Conservation (phyloP, 2,329 filamentous ascomycete species). For the Aspergillus sp. region DNA sequence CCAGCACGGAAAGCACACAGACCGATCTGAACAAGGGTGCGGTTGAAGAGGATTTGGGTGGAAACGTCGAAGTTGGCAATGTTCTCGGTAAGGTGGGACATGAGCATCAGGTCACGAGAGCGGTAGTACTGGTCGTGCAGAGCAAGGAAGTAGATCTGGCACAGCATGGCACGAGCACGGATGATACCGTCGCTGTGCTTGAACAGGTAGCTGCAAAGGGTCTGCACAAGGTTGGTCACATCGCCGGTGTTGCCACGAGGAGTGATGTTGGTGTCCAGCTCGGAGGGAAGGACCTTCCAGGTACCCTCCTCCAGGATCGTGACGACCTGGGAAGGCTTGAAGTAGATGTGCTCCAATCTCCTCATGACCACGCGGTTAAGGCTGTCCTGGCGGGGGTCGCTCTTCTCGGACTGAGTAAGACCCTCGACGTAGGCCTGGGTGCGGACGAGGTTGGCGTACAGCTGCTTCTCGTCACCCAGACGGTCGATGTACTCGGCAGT, state of each 20-base stretch:
- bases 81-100: conserved; percentile 98
- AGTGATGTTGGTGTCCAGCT: conserved; percentile 77
- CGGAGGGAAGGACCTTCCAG: conserved; percentile 75
- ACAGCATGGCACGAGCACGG: conserved; percentile 93
- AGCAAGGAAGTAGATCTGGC: conserved; percentile 97
- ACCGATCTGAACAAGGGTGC: conserved; percentile 94
- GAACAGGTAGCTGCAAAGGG: conserved; percentile 94
- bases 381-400: conserved; percentile 79
- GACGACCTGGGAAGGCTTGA: conserved; percentile 94
- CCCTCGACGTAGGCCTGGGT: conserved; percentile 85
- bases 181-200: conserved; percentile 93
- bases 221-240: conserved; percentile 72
- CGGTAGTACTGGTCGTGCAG: conserved; percentile 98
- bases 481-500: conserved; percentile 98
- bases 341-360: conserved; percentile 95
- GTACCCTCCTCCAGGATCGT: conserved; percentile 91
- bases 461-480: conserved; percentile 80
- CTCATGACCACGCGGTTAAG: conserved; percentile 92
- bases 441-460: conserved; percentile 92
- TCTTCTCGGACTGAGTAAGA: conserved; percentile 67
- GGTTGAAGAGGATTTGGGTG: conserved; percentile 98
- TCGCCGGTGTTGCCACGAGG: conserved; percentile 69
- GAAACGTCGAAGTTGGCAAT: conserved; percentile 95
- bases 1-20: conserved; percentile 97
- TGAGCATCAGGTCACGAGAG: conserved; percentile 98